A percentile compares a stretch with the other conserved stretches of the same genome.
These are phyloP conservation scores for Pichia deserticola DNA, from an alignment of 805 yeast genomes.

Conservation along the genomic window DNA sequence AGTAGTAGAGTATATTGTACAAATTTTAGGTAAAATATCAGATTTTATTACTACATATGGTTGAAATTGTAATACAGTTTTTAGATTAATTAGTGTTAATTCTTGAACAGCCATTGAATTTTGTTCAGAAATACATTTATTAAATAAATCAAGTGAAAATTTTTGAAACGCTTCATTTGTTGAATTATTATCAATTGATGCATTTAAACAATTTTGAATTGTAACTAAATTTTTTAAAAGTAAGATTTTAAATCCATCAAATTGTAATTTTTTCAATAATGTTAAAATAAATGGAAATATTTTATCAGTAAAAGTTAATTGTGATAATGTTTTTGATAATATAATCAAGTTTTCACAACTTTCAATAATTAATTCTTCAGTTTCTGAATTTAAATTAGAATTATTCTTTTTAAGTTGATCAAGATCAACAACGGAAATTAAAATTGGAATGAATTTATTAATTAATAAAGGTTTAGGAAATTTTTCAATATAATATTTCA, in stretches of 20 bases:
- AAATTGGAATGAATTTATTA: slow-evolving; percentile 68
- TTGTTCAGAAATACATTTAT: slow-evolving; percentile 19
- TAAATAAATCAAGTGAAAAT: slow-evolving; percentile 27
- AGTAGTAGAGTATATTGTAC: slow-evolving; percentile 73
- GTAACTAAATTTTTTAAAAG: slow-evolving; percentile 24
- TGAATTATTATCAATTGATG: slow-evolving; percentile 17
- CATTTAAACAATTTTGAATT: slow-evolving; percentile 24
- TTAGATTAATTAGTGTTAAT: slow-evolving; percentile 22
- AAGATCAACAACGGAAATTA: slow-evolving; percentile 40
- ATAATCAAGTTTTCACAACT: slow-evolving; percentile 50
- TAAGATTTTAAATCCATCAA: slow-evolving; percentile 26
- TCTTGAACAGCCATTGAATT: slow-evolving; percentile 26
- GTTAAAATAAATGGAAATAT: slow-evolving; percentile 42
- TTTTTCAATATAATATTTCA: slow-evolving; percentile 43
- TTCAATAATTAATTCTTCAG: slow-evolving; percentile 35
- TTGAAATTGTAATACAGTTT: slow-evolving; percentile 28
- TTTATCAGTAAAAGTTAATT: slow-evolving; percentile 68
- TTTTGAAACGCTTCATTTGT: slow-evolving; percentile 21
- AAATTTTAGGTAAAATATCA: slow-evolving; percentile 64
- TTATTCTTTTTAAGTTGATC: slow-evolving; percentile 11
- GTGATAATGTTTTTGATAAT: slow-evolving; percentile 62
- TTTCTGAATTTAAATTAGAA: slow-evolving; percentile 12
- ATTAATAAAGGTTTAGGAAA: slow-evolving; percentile 53
- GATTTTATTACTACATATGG: slow-evolving; percentile 55
- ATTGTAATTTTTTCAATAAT: slow-evolving; percentile 18